phyloP scores from a whole-genome alignment of 805 yeast genomes.

The Ogataea paraovalis region DNA sequence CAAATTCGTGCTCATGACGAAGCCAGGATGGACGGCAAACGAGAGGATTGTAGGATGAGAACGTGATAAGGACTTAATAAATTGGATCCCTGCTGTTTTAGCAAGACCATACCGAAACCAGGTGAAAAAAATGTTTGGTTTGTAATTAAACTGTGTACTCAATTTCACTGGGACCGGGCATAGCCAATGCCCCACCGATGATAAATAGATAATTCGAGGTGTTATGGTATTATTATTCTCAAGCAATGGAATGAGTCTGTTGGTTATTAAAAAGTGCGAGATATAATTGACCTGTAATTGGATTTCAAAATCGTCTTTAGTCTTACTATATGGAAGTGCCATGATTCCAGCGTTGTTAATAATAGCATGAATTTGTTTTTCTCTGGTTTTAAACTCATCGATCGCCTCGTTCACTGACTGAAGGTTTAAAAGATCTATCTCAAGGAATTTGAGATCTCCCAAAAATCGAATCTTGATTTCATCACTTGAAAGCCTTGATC shows the following conservation, averaged over 20 bases:
- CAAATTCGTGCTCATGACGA: conserved; percentile 76
- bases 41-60: conserved; percentile 64
- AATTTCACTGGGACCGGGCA: conserved; percentile 45
- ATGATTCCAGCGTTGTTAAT: conserved; percentile 79
- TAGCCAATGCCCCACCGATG: conserved; percentile 63
- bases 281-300: conserved; percentile 78
- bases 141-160: conserved; percentile 46
- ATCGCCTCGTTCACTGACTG: conserved; percentile 48
- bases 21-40: conserved; percentile 76
- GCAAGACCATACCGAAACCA: conserved; percentile 78
- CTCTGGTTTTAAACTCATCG: conserved; percentile 40
- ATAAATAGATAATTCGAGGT: conserved; percentile 59
- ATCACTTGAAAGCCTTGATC: conserved; percentile 17
- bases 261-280: conserved; percentile 69
- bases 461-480: conserved; percentile 26
- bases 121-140: conserved; percentile 67
- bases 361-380: conserved; percentile 52
- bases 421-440: conserved; percentile 52
- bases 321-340: conserved; percentile 64
- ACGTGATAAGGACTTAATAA: conserved; percentile 57
- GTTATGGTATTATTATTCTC: conserved; percentile 30
- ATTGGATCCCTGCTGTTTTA: conserved; percentile 74
- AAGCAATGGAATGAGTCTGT: conserved; percentile 51
- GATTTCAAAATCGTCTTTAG: conserved; percentile 65
- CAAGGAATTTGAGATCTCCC: conserved; percentile 51